Conservation (phyloP, 257 asterid genomes). For the Galeopsis tetrahit region DNA sequence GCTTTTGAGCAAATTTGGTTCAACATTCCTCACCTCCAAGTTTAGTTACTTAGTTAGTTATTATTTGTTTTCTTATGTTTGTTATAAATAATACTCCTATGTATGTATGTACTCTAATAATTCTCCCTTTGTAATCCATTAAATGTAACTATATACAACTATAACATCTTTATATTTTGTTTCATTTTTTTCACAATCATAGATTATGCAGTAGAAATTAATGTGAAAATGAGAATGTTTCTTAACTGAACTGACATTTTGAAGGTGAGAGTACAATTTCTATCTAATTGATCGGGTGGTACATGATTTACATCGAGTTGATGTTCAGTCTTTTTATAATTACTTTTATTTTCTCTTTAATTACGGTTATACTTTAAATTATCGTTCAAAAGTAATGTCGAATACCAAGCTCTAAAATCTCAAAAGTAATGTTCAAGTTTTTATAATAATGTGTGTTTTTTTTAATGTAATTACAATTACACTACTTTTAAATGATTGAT, state of each 20-base stretch:
- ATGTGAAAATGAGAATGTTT: neutral
- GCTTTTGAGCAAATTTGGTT: conserved; percentile 93
- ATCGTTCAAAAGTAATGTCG: no score
- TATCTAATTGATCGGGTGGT: neutral
- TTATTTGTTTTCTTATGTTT: neutral
- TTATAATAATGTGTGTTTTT: no score
- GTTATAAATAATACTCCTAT: neutral
- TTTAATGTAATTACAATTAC: neutral
- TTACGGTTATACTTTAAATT: no score
- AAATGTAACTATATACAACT: conserved; percentile 15
- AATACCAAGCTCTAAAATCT: no score
- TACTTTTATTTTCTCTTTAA: no score
- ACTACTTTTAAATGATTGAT: no score
- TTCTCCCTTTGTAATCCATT: conserved; percentile 7
- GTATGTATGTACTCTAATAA: neutral
- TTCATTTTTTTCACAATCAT: no score
- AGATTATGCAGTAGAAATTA: no score
- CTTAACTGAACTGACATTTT: no score
- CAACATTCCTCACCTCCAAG: conserved; percentile 43
- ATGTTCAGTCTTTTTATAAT: no score
- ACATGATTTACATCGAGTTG: neutral
- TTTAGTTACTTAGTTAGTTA: neutral
- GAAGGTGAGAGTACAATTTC: no score
- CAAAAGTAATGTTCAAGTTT: no score
- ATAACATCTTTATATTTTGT: neutral